These are phyloP conservation scores for Acacia confusa DNA, from an alignment of 306 rosid species.

Conservation along the genomic window DNA sequence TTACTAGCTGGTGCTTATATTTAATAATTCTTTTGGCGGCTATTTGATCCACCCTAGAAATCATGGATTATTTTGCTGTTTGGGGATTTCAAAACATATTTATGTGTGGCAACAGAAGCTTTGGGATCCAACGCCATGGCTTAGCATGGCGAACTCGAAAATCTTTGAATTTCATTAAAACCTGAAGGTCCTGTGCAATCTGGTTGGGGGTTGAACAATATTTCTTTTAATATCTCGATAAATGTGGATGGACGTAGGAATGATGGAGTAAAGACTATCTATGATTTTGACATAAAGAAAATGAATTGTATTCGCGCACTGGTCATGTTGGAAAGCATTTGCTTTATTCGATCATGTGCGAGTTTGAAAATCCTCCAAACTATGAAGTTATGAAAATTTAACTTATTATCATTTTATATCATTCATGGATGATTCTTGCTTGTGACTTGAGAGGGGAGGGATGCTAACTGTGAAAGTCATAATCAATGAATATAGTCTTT, in stretches of 20 bases:
- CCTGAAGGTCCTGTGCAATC: background rate
- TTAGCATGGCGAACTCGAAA: background rate
- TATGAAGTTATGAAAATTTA: background rate
- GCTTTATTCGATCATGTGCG: background rate
- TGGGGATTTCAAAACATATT: background rate
- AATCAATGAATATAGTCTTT: background rate
- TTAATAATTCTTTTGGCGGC: background rate
- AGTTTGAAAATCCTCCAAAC: background rate
- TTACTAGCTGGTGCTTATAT: background rate
- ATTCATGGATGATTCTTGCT: background rate
- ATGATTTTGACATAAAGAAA: background rate
- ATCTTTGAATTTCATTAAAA: background rate
- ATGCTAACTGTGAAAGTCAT: background rate
- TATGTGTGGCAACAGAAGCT: background rate
- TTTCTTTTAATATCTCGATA: background rate
- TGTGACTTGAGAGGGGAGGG: background rate
- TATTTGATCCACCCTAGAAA: slow-evolving; percentile 3
- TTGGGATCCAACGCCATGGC: background rate
- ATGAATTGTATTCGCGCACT: background rate
- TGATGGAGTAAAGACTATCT: background rate
- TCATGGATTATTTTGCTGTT: background rate
- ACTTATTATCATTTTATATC: background rate
- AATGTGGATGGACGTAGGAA: background rate
- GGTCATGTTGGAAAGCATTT: background rate
- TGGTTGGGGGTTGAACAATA: background rate